phyloP scores from a whole-genome alignment of 768 basidiomycete genomes.

The Leccinum aurantiacum region DNA sequence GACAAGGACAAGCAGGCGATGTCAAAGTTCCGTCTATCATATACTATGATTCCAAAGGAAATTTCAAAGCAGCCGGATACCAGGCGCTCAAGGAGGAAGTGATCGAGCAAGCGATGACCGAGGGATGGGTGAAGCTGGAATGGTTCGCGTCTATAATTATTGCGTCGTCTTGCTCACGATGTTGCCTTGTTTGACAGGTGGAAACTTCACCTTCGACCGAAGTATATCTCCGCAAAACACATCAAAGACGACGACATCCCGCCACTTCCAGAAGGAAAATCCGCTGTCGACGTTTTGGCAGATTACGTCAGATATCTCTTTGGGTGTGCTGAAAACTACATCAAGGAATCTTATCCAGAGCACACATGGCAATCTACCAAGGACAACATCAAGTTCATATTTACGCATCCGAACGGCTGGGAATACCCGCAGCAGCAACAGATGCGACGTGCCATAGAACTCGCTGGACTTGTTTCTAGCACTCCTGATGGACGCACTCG shows the following conservation, averaged over 20 bases:
- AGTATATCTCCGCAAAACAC: constrained; percentile 19
- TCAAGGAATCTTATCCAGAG: constrained; percentile 40
- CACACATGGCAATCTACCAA: constrained; percentile 48
- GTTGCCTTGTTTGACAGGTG: constrained; percentile 22
- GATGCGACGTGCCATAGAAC: constrained; percentile 51
- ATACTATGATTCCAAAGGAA: constrained; percentile 42
- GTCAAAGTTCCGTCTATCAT: constrained; percentile 17
- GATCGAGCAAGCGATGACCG: constrained; percentile 35
- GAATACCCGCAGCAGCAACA: constrained; percentile 53
- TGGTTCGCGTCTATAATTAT: constrained; percentile 32
- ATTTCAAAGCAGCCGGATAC: constrained; percentile 15
- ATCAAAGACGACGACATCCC: constrained; percentile 29
- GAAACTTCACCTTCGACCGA: constrained; percentile 40
- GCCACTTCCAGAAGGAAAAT: constrained; percentile 40
- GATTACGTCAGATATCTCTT: constrained; percentile 48
- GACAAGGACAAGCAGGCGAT: neutral
- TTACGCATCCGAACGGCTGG: constrained; percentile 66
- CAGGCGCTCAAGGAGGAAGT: constrained; percentile 40
- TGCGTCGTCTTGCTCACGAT: no score
- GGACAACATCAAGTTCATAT: constrained; percentile 45
- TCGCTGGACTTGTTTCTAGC: constrained; percentile 49
- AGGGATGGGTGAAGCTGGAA: constrained; percentile 45
- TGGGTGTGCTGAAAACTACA: constrained; percentile 42
- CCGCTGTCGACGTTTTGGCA: constrained; percentile 38
- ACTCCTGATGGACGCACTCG: constrained; percentile 37